Evolutionary conservation across 164 flowering plant species (phyloP).

Genomic region (Liriodendron chinense): DNA sequence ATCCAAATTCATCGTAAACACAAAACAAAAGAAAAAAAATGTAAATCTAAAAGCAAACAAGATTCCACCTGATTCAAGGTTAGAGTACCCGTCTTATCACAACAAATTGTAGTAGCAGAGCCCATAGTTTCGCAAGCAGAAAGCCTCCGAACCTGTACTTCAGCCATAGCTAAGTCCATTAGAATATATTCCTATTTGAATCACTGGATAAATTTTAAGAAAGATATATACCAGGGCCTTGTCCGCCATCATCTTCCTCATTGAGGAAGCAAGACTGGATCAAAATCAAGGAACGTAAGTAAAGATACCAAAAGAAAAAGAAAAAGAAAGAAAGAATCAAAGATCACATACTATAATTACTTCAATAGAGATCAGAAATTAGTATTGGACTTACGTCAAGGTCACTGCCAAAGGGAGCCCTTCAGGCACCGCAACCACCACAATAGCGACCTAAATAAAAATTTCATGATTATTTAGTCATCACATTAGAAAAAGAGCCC

Average conservation of each 20-base stretch:
- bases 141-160: conserved; percentile 35
- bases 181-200: neutral
- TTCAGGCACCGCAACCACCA: conserved; percentile 46
- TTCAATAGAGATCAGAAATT: too few species aligned
- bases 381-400: conserved; percentile 8
- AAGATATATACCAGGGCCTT: conserved; percentile 18
- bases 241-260: conserved; percentile 35
- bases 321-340: too few species aligned
- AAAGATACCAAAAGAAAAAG: too few species aligned
- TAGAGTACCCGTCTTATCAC: conserved; percentile 72
- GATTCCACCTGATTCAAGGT: conserved; percentile 62
- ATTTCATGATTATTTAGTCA: conserved; percentile 12
- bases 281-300: neutral
- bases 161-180: neutral
- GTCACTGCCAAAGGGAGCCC: conserved; percentile 50
- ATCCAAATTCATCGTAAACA: too few species aligned
- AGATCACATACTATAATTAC: too few species aligned
- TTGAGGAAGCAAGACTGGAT: conserved; percentile 35
- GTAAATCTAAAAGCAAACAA: neutral
- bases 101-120: conserved; percentile 68
- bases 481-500: neutral
- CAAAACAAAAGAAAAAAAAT: too few species aligned
- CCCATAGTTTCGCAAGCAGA: conserved; percentile 88
- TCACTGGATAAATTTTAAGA: neutral
- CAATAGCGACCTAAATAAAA: conserved; percentile 26